These are phyloP conservation scores for Hypoxylon sp. DNA, from an alignment of 2,329 filamentous ascomycete species.

Conservation along the genomic window DNA sequence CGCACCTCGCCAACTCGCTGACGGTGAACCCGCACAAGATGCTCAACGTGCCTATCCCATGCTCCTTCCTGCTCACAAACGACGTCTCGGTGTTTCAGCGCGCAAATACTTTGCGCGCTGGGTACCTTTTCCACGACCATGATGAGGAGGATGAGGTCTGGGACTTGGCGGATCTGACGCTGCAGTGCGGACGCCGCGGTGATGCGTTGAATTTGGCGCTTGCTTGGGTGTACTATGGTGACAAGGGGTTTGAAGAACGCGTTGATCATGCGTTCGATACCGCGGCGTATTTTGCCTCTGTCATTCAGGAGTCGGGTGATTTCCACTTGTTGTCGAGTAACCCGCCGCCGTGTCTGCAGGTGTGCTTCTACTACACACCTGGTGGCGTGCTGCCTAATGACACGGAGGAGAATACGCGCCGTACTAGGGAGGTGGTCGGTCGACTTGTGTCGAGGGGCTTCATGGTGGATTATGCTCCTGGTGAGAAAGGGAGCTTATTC, in stretches of 20 bases:
- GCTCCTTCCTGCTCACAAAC: conserved; percentile 83
- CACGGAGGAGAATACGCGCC: conserved; percentile 56
- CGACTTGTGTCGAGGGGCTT: conserved; percentile 61
- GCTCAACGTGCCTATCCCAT: conserved; percentile 90
- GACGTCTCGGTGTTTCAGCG: conserved; percentile 80
- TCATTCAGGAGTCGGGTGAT: conserved; percentile 63
- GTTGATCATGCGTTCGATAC: conserved; percentile 77
- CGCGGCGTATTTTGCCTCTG: conserved; percentile 71
- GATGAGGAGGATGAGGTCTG: conserved; percentile 64
- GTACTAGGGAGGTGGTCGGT: conserved; percentile 59
- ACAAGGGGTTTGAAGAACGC: conserved; percentile 72
- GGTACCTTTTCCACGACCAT: conserved; percentile 79
- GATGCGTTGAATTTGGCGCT: conserved; percentile 89
- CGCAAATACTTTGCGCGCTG: conserved; percentile 87
- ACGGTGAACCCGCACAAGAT: conserved; percentile 98
- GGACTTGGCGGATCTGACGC: conserved; percentile 90
- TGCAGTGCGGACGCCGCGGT: conserved; percentile 89
- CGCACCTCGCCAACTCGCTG: conserved; percentile 79
- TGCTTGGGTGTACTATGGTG: conserved; percentile 89
- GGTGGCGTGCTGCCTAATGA: conserved; percentile 58
- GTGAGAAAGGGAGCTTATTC: conserved; percentile 64
- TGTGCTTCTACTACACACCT: conserved; percentile 89
- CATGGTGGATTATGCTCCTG: conserved; percentile 70
- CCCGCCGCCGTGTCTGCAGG: conserved; percentile 87
- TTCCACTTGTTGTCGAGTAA: conserved; percentile 78